Percentiles rank a stretch among this genome's conserved stretches.
Evolutionary conservation across 1,284 basidiomycete genomes (phyloP).

Genomic region (Rhodofomes roseus): DNA sequence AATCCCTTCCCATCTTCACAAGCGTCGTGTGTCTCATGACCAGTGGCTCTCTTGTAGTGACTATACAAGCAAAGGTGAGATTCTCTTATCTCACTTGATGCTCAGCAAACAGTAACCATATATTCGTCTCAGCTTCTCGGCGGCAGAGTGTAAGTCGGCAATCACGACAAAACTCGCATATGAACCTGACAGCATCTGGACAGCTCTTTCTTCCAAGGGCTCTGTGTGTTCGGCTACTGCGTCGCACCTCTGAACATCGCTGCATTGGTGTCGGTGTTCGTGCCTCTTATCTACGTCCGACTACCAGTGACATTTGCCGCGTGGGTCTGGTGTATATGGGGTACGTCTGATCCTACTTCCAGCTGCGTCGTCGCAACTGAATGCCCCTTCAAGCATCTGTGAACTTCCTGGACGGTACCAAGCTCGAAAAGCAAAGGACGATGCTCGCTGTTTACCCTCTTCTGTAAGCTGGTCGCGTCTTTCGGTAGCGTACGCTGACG

Average conservation of each 20-base stretch:
- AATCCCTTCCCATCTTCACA: constrained; percentile 88
- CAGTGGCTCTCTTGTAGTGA: constrained; percentile 84
- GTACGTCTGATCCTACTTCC: constrained; percentile 43
- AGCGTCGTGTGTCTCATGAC: constrained; percentile 90
- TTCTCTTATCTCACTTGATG: no score
- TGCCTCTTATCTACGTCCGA: constrained; percentile 82
- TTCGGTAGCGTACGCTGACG: neutral
- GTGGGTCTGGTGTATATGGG: constrained; percentile 96
- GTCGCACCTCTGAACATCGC: constrained; percentile 88
- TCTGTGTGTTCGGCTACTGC: constrained; percentile 91
- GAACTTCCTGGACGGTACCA: constrained; percentile 92
- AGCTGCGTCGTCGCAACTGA: neutral
- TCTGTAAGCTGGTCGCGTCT: constrained; percentile 48
- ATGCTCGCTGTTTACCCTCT: constrained; percentile 91
- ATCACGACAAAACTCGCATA: neutral
- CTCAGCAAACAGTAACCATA: neutral
- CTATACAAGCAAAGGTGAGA: constrained; percentile 83
- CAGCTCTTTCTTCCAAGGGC: constrained; percentile 93
- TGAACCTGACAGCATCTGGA: constrained; percentile 4
- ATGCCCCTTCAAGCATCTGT: constrained; percentile 63
- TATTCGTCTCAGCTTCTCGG: constrained; percentile 66
- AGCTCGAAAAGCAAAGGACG: constrained; percentile 84
- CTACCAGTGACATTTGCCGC: constrained; percentile 80
- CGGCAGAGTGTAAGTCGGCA: constrained; percentile 75
- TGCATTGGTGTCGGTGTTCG: constrained; percentile 82